A percentile compares a stretch with the other conserved stretches of the same genome.
Conservation (phyloP, 2,329 filamentous ascomycete genomes). For the Dothiorella sarmentorum region DNA sequence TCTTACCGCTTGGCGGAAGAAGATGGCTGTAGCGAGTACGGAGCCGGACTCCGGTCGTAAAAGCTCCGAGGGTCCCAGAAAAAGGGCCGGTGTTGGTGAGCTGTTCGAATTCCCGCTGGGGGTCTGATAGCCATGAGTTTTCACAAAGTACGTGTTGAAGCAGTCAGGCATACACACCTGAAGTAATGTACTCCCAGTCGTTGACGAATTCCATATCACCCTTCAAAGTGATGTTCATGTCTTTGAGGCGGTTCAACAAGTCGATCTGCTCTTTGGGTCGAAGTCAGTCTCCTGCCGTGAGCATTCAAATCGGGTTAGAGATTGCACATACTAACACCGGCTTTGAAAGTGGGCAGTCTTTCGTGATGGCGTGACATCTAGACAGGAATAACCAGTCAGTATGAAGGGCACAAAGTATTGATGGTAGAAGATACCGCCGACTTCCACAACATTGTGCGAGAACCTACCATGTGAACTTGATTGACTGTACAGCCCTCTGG, state of each 20-base stretch:
- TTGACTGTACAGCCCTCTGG: constrained; percentile 51
- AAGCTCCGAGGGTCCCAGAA: constrained; percentile 53
- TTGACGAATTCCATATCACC: constrained; percentile 55
- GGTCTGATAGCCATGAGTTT: constrained; percentile 24
- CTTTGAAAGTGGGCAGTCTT: constrained; percentile 53
- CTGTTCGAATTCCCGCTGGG: constrained; percentile 48
- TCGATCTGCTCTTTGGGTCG: constrained; percentile 42
- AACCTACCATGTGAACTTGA: constrained; percentile 56
- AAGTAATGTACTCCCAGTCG: constrained; percentile 54
- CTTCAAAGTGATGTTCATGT: constrained; percentile 40
- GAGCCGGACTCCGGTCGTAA: constrained; percentile 53
- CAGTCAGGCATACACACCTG: constrained; percentile 26
- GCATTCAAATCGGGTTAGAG: not conserved
- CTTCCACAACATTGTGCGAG: not conserved
- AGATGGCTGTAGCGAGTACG: constrained; percentile 53
- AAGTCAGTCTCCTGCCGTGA: not conserved
- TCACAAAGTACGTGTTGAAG: not conserved
- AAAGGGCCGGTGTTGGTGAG: constrained; percentile 55
- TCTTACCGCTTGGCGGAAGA: constrained; percentile 31
- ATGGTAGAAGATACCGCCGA: not conserved
- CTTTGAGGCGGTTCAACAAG: constrained; percentile 47
- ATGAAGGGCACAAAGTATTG: no score
- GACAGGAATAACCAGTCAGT: constrained; percentile 18
- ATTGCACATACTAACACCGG: constrained; percentile 48
- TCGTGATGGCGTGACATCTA: constrained; percentile 58